These are phyloP conservation scores for Debaryomycetaceae sp. DNA, from an alignment of 1,139 yeast genomes.

Conservation along the genomic window DNA sequence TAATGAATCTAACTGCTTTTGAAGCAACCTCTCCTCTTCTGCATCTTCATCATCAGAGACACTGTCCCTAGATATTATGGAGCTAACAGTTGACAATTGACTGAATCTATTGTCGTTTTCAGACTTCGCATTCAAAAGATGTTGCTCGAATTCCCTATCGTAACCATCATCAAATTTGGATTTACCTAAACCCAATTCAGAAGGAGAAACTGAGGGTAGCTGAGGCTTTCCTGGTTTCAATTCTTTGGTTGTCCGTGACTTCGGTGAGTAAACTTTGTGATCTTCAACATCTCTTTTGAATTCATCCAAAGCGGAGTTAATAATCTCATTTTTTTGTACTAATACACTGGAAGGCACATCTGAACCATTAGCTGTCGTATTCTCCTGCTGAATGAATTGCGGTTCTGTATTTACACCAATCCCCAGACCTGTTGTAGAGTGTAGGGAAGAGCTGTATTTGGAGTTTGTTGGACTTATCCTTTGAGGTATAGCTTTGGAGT, in stretches of 20 bases:
- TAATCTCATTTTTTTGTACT: slow-evolving; percentile 14
- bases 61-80: slow-evolving; percentile 39
- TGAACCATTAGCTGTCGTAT: background rate
- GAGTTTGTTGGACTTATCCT: background rate
- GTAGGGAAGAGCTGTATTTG: slow-evolving; percentile 8
- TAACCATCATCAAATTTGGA: slow-evolving; percentile 4
- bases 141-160: slow-evolving; percentile 12
- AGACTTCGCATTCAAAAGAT: slow-evolving; percentile 18
- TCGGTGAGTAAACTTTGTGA: slow-evolving; percentile 18
- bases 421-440: slow-evolving; percentile 6
- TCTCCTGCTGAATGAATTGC: slow-evolving; percentile 3
- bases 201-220: slow-evolving; percentile 10
- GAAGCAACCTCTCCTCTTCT: slow-evolving; percentile 36
- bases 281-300: slow-evolving; percentile 28
- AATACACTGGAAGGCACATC: background rate
- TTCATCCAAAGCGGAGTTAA: slow-evolving; percentile 26
- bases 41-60: slow-evolving; percentile 33
- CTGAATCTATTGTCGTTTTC: slow-evolving; percentile 18
- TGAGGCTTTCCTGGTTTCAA: slow-evolving; percentile 7
- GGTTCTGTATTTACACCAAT: slow-evolving; percentile 7
- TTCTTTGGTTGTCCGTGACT: slow-evolving; percentile 5
- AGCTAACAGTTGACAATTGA: slow-evolving; percentile 43
- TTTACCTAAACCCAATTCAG: slow-evolving; percentile 9
- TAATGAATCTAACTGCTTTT: slow-evolving; percentile 37
- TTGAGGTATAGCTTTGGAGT: background rate